These are phyloP conservation scores for Aspergillus japonicus DNA, from an alignment of 2,329 filamentous ascomycete genomes.

Conservation along the genomic window DNA sequence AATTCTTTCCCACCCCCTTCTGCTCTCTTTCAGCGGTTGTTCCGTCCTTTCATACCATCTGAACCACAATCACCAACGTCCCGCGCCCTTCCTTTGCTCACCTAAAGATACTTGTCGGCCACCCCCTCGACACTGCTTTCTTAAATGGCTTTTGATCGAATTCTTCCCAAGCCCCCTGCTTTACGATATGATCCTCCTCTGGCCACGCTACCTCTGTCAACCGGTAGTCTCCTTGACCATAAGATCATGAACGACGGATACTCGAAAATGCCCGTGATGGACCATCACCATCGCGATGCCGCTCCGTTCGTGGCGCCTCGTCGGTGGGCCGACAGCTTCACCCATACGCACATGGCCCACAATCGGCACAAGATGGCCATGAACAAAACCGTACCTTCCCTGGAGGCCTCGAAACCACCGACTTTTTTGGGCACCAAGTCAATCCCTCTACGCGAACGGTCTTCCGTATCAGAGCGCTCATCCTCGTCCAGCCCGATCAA, in stretches of 20 bases:
- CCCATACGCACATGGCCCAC: conserved; percentile 29
- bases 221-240: conserved; percentile 41
- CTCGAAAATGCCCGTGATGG: conserved; percentile 21
- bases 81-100: not conserved
- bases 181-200: conserved; percentile 41
- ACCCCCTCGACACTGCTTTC: conserved; percentile 4
- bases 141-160: conserved; percentile 51
- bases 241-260: conserved; percentile 42
- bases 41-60: conserved; percentile 15
- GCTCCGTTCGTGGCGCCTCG: conserved; percentile 12
- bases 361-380: conserved; percentile 26
- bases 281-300: conserved; percentile 19
- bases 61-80: not conserved
- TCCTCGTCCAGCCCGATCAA: conserved; percentile 38
- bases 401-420: conserved; percentile 18
- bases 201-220: conserved; percentile 32
- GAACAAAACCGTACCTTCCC: conserved; percentile 18
- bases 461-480: conserved; percentile 24
- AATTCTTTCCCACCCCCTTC: conserved; percentile 4
- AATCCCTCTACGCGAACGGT: conserved; percentile 26
- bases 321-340: conserved; percentile 24
- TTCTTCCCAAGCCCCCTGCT: conserved; percentile 45
- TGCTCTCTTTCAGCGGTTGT: conserved; percentile 15
- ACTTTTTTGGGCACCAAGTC: conserved; percentile 22
- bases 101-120: conserved; percentile 5